Evolutionary conservation across 768 basidiomycete species (phyloP).

Genomic region (Boletus reticulatus): DNA sequence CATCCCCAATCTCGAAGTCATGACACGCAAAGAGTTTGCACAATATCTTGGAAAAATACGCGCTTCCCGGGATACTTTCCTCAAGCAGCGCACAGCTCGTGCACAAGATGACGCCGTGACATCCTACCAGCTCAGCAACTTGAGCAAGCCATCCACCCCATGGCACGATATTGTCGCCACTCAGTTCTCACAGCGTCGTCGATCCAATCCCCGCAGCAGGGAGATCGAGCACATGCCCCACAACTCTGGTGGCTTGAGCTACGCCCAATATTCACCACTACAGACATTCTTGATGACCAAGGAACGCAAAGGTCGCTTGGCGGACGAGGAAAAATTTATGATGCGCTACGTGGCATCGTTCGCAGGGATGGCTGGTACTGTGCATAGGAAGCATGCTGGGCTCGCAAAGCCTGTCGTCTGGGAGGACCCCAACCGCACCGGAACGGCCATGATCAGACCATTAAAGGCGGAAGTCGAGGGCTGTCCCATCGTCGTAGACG

Average conservation of each 20-base stretch:
- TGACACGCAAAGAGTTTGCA: slow-evolving; percentile 57
- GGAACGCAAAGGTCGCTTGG: slow-evolving; percentile 58
- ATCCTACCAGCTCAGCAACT: slow-evolving; percentile 28
- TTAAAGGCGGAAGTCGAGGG: slow-evolving; percentile 26
- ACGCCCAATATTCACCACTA: slow-evolving; percentile 51
- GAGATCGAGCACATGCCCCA: slow-evolving; percentile 67
- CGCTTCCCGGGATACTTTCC: slow-evolving; percentile 55
- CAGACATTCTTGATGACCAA: slow-evolving; percentile 52
- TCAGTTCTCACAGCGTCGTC: slow-evolving; percentile 20
- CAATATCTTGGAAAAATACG: slow-evolving; percentile 61
- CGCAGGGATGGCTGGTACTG: slow-evolving; percentile 28
- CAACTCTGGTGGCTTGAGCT: slow-evolving; percentile 57
- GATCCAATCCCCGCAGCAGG: slow-evolving; percentile 24
- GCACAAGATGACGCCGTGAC: slow-evolving; percentile 19
- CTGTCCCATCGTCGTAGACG: slow-evolving; percentile 48
- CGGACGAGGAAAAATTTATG: slow-evolving; percentile 30
- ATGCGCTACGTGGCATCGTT: slow-evolving; percentile 29
- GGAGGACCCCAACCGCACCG: slow-evolving; percentile 29
- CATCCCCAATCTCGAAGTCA: slow-evolving; percentile 55
- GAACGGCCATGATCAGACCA: slow-evolving; percentile 31
- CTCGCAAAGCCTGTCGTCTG: slow-evolving; percentile 21
- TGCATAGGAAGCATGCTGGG: slow-evolving; percentile 18
- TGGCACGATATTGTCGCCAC: slow-evolving; percentile 28
- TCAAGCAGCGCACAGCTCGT: slow-evolving; percentile 30
- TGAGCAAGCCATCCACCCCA: slow-evolving; percentile 12